phyloP scores from a whole-genome alignment of 2,329 filamentous ascomycete species.

The Sporothrix humicola region DNA sequence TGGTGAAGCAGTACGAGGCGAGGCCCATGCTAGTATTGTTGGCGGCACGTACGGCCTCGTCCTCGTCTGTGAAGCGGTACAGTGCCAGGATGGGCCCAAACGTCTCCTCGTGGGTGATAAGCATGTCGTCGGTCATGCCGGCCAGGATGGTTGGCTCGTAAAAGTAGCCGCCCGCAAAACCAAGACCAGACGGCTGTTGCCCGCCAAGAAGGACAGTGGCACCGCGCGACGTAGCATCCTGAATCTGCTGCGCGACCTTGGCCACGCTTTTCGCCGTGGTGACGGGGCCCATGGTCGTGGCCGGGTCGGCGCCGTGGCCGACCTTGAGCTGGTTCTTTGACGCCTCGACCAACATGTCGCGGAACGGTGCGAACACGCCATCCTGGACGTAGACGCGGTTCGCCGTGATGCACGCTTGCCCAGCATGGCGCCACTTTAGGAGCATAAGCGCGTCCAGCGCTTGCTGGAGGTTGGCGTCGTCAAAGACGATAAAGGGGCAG shows the following conservation, averaged over 20 bases:
- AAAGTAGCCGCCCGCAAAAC: constrained; percentile 59
- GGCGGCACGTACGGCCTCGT: constrained; percentile 58
- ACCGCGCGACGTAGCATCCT: constrained; percentile 67
- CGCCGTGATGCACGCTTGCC: constrained; percentile 69
- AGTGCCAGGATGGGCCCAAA: constrained; percentile 63
- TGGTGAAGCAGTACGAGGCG: constrained; percentile 47
- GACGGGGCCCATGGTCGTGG: constrained; percentile 64
- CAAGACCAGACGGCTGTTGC: constrained; percentile 47
- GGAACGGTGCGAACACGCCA: constrained; percentile 59
- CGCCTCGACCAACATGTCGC: constrained; percentile 50
- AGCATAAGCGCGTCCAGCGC: constrained; percentile 55
- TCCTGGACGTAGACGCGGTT: constrained; percentile 70
- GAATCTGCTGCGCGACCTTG: constrained; percentile 64
- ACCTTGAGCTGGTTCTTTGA: constrained; percentile 56
- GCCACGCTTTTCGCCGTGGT: constrained; percentile 61
- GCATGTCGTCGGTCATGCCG: constrained; percentile 56
- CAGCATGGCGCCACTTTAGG: constrained; percentile 58
- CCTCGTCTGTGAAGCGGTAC: constrained; percentile 62
- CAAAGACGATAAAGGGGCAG: constrained; percentile 69
- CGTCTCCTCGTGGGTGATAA: constrained; percentile 57
- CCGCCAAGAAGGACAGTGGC: constrained; percentile 66
- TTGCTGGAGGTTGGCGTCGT: constrained; percentile 69
- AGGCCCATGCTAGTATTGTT: constrained; percentile 66
- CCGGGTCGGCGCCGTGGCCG: constrained; percentile 62
- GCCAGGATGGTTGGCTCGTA: constrained; percentile 65